Conservation (phyloP, 2,329 filamentous ascomycete species). For the Acrocalymma vagum region DNA sequence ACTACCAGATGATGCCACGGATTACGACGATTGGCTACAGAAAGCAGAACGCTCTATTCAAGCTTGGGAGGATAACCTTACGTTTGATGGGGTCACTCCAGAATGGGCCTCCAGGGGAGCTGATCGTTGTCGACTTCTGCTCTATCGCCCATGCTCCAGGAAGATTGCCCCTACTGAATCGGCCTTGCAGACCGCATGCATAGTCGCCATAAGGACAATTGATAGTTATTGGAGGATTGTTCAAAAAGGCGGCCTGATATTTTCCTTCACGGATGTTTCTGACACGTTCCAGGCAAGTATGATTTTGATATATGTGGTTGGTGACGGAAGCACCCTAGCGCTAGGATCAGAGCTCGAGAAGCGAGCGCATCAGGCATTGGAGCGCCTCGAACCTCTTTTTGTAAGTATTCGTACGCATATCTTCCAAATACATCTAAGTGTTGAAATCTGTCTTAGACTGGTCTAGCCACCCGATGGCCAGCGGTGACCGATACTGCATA, state of each 20-base stretch:
- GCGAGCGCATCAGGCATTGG: slow-evolving; percentile 1
- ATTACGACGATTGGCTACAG: neutral
- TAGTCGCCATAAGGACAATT: neutral
- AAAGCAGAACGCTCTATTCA: slow-evolving; percentile 1
- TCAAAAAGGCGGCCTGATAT: neutral
- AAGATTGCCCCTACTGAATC: slow-evolving; percentile 1
- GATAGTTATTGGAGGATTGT: neutral
- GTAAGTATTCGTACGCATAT: neutral
- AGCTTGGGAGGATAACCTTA: neutral
- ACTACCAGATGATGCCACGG: neutral
- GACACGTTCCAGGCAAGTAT: slow-evolving; percentile 1
- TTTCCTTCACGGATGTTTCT: neutral
- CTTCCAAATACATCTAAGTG: neutral
- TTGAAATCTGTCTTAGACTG: neutral
- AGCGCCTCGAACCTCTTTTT: neutral
- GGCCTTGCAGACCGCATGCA: neutral
- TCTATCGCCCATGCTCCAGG: slow-evolving; percentile 3
- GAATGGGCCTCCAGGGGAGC: neutral
- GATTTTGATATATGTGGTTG: neutral
- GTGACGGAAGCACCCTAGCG: neutral
- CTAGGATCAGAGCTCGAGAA: neutral
- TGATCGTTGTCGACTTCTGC: slow-evolving; percentile 1
- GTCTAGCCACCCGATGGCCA: neutral
- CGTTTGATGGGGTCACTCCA: neutral
- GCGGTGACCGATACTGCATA: neutral